A percentile compares a stretch with the other conserved stretches of the same genome.
These are phyloP conservation scores for Pleurotus giganteus DNA, from an alignment of 768 basidiomycete species.

Conservation along the genomic window DNA sequence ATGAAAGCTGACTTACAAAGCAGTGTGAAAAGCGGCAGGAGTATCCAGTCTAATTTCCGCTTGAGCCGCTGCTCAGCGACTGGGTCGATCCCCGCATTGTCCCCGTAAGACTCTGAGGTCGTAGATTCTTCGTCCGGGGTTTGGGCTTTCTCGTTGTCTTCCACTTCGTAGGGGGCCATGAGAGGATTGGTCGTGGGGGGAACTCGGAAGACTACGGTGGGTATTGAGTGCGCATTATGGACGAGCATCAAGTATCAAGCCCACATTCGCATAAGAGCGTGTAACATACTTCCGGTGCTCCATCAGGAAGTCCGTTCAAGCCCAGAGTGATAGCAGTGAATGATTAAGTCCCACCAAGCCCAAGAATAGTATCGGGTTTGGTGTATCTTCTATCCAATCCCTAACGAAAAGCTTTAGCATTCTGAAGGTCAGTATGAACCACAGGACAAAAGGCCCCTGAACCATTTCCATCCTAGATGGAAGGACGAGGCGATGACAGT, in stretches of 20 bases:
- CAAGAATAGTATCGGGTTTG: too few relatives aligned
- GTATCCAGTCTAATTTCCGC: conserved; percentile 30
- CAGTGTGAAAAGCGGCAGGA: conserved; percentile 37
- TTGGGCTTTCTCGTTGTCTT: neutral
- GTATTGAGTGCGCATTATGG: too few relatives aligned
- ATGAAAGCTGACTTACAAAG: conserved; percentile 28
- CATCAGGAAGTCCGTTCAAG: neutral
- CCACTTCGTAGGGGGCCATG: neutral
- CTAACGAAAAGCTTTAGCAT: too few relatives aligned
- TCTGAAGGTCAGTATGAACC: too few relatives aligned
- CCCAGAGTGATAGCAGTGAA: too few relatives aligned
- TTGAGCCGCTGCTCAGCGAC: conserved; percentile 32
- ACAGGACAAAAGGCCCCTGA: too few relatives aligned
- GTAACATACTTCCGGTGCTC: neutral
- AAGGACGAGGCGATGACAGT: too few relatives aligned
- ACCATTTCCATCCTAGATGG: too few relatives aligned
- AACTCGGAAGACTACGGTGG: neutral
- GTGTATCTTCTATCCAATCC: too few relatives aligned
- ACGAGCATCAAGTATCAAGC: too few relatives aligned
- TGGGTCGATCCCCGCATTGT: conserved; percentile 24
- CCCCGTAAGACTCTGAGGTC: neutral
- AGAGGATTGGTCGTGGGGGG: neutral
- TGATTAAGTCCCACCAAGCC: too few relatives aligned
- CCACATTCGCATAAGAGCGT: neutral
- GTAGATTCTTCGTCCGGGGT: neutral